Evolutionary conservation across 2,329 filamentous ascomycete species (phyloP), one percentile per base, ranked within the genome.

Genomic region (Colletotrichum sp.): DNA sequence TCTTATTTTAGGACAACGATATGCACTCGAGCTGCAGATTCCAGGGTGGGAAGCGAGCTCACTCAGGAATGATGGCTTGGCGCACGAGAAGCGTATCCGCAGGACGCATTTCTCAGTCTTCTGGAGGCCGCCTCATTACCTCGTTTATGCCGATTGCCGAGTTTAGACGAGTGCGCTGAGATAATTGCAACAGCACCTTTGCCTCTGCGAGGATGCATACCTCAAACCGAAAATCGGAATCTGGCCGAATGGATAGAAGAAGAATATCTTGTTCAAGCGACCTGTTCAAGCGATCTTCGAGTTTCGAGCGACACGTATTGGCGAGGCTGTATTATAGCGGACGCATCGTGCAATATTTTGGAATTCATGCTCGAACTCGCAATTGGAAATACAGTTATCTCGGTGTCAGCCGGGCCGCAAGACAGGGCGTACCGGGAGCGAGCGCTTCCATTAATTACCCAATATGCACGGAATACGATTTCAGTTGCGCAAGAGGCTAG

Each of bases 1-100:
- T 75, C 69, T 72, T 72, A 68, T 64, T 73, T 65, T 64, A 68
- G 57, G 34, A 73, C 36, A 13, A 34, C n/a, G 36, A 64, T 34
- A 63, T 72, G 69, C 69, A 67, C 39, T 32, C 48, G 55, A 30
- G 39, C 63, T 75, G 57, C 32, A 67, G 68, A 60, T 26, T 63
- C 70, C 73, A 43, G 64, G 30, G 36, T 52, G 28, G 26, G 39
- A 63, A 26, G 18, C 28, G 57, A 43, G 55, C 72, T 75, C 72
- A 72, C 72, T 57, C 36, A 72, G 28, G 64, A 61, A 43, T 28
- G 30, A 39, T 36, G 32, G 39, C 21, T 52, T 43, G 39, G 39
- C 39, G 39, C 39, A 43, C 39, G 18, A 43, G 39, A 28, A 30
- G n/a, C 28, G 18, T 24, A 43, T 26, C 55, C 57, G 13, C 18